phyloP scores from a whole-genome alignment of 148 eudicot species.

The Dianthus caryophyllus region DNA sequence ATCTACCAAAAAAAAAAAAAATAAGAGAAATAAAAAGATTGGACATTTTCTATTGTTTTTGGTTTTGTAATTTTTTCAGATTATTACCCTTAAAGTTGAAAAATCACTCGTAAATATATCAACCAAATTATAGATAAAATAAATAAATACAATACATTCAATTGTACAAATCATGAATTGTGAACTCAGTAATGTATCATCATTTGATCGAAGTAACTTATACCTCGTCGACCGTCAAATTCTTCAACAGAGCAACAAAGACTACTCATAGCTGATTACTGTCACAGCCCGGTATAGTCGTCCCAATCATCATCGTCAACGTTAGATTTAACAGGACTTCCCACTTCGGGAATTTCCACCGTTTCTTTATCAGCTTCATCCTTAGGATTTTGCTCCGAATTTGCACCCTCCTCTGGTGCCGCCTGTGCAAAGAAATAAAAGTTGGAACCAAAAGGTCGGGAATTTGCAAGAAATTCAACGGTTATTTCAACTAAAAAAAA shows the following conservation, averaged over 20 bases:
- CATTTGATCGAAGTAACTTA: neutral
- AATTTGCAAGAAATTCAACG: neutral
- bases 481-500: neutral
- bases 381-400: neutral
- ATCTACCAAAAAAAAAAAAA: too few relatives aligned
- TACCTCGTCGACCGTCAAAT: neutral
- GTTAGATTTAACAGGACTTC: constrained; percentile 1
- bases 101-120: too few relatives aligned
- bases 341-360: neutral
- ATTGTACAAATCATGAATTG: too few relatives aligned
- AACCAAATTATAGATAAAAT: too few relatives aligned
- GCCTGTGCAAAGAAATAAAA: neutral
- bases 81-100: too few relatives aligned
- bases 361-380: constrained; percentile 6
- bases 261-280: neutral
- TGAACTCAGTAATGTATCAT: too few relatives aligned
- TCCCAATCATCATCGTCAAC: constrained; percentile 4
- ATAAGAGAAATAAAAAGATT: too few relatives aligned
- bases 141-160: too few relatives aligned
- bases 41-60: too few relatives aligned
- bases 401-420: neutral
- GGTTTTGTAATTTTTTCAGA: too few relatives aligned
- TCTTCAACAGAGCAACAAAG: neutral
- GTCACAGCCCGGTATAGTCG: neutral
- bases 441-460: too few relatives aligned